Conservation (phyloP, 495 filamentous ascomycete genomes). For the Chaetomium tenue region DNA sequence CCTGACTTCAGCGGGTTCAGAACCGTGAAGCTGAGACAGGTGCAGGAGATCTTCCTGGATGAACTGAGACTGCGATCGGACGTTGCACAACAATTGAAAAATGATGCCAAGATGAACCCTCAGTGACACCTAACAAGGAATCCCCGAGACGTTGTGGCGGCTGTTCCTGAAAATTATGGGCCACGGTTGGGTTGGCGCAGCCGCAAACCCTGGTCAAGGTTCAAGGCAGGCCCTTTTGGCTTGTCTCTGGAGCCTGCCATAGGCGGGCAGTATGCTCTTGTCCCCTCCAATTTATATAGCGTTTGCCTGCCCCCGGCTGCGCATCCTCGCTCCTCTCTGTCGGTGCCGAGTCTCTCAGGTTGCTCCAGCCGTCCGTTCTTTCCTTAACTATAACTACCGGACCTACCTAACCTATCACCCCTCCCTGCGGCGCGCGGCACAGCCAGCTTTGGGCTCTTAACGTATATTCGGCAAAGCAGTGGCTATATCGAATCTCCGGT, state of each 20-base stretch:
- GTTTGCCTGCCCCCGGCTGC: background rate
- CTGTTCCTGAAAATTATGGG: slow-evolving; percentile 3
- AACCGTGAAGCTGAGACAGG: background rate
- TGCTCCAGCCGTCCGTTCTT: slow-evolving; percentile 4
- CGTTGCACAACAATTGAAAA: background rate
- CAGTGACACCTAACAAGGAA: background rate
- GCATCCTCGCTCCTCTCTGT: background rate
- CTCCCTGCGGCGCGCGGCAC: slow-evolving; percentile 13
- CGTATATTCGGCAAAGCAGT: slow-evolving; percentile 35
- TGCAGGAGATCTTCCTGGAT: background rate
- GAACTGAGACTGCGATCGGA: background rate
- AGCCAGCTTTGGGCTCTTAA: slow-evolving; percentile 22
- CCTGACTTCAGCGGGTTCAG: background rate
- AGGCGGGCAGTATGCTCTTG: no score
- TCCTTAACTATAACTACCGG: background rate
- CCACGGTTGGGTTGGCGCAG: background rate
- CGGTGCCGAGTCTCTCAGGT: background rate
- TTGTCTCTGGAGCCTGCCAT: no score
- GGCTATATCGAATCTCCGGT: slow-evolving; percentile 24
- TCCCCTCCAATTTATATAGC: slow-evolving; percentile 9
- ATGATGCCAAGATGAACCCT: background rate
- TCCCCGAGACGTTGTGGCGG: slow-evolving; percentile 1
- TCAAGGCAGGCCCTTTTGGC: background rate
- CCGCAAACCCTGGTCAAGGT: background rate
- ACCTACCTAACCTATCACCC: no score